Base-by-base conservation (phyloP, 805 yeast genomes). In the Candida coleopterorum region DNA sequence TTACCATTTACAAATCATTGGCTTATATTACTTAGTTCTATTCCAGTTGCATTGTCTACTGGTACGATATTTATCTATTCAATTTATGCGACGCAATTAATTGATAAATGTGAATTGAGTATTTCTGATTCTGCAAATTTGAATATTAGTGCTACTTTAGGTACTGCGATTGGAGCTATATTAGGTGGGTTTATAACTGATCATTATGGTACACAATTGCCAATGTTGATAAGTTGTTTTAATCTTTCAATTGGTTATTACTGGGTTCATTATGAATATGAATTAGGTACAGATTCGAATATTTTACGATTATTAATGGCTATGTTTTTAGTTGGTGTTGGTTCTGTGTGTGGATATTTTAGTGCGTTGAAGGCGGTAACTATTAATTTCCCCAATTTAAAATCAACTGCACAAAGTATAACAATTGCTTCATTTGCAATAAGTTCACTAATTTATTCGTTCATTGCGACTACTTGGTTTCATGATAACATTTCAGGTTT, bases 391-490 rank as follows among this genome's bases (percentile, higher is more conserved):
- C 65, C 65, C 6, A 44, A 47, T 16, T 50, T 34, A 35, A 60
- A 57, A 39, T 62, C 62, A n/a, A 44, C 62, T 1, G 66, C 66
- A 6, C 66, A 60, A 42, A 56, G 62, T 37, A 43, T 60, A 10
- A 58, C 66, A 11, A 60, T 60, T 32, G 62, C 66, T 2, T 55
- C 60, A 9, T 60, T 60, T 49, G 66, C 66, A n/a, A 58, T 60
- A 8, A 50, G 62, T 9, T 52, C 60, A 29, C 45, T 60, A 25
- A 18, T 60, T 7, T 58, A 44, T 42, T 53, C 52, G 45, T 40
- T 41, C 8, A 41, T 57, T 12, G 41, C 53, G 12, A 43, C 55
- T 25, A 34, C 40, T 14, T 24, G 53, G 3, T 54, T 52, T 17
- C 29, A 48, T 11, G 56, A 55, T 2, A 49, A 56, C 38, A 50